Evolutionary conservation across 345 rosid genomes (phyloP).

Genomic region (Erucastrum elatum): DNA sequence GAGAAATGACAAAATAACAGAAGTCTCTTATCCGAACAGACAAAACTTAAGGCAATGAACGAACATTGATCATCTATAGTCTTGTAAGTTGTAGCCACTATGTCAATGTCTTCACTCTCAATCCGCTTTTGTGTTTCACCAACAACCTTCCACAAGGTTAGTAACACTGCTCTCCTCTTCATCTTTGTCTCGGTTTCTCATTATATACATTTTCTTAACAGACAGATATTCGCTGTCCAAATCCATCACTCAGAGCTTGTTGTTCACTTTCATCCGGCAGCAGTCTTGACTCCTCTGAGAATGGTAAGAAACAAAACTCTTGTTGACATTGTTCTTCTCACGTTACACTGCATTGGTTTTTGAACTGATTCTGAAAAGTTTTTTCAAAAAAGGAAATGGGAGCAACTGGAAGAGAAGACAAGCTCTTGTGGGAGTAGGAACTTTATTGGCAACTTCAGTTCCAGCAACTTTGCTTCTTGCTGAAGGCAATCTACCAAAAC

Average conservation of each 20-base stretch:
- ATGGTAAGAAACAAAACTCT: slow-evolving; percentile 44
- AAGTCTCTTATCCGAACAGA: slow-evolving; percentile 21
- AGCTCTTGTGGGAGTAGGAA: slow-evolving; percentile 64
- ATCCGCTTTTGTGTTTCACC: slow-evolving; percentile 48
- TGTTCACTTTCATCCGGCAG: slow-evolving; percentile 30
- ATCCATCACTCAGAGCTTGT: slow-evolving; percentile 39
- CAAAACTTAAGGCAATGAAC: slow-evolving; percentile 11
- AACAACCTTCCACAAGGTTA: slow-evolving; percentile 51
- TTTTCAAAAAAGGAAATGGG: slow-evolving; percentile 13
- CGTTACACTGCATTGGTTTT: not conserved
- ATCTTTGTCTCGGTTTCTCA: not conserved
- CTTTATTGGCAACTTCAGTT: slow-evolving; percentile 48
- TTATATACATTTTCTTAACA: not conserved
- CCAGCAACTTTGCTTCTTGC: slow-evolving; percentile 59
- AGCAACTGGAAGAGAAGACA: slow-evolving; percentile 61
- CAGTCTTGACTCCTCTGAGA: slow-evolving; percentile 33
- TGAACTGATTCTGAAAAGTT: not conserved
- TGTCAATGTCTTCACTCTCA: slow-evolving; percentile 63
- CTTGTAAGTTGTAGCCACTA: slow-evolving; percentile 27
- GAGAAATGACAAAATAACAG: not conserved
- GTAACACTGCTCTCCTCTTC: not conserved
- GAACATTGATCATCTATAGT: not conserved
- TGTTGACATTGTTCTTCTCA: not conserved
- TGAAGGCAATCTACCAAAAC: slow-evolving; percentile 50
- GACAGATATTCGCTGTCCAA: slow-evolving; percentile 28